Percentiles rank a stretch among this genome's conserved stretches.
Evolutionary conservation across 129 eudicot genomes (phyloP).

Genomic region (Chrysanthemum lavandulifolium): DNA sequence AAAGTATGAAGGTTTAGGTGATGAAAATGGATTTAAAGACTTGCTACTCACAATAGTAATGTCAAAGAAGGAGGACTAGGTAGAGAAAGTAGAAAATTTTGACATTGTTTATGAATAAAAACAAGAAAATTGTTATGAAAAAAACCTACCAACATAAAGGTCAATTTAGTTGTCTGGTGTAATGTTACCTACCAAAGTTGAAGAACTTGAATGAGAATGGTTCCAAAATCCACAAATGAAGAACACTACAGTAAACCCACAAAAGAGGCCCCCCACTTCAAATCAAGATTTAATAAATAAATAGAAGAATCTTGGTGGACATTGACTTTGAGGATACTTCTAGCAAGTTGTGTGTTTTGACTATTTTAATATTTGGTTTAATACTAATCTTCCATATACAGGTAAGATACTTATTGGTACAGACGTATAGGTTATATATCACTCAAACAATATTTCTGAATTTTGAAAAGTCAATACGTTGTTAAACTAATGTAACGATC

Average conservation of each 20-base stretch:
- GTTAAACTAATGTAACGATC: neutral
- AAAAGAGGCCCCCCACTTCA: neutral
- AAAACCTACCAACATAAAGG: constrained; percentile 28
- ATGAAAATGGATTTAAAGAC: constrained; percentile 12
- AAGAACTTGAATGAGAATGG: neutral
- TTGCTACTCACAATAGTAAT: neutral
- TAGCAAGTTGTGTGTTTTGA: constrained; percentile 4
- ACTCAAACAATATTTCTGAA: neutral
- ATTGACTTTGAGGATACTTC: constrained; percentile 12
- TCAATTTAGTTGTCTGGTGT: constrained; percentile 25
- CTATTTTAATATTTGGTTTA: neutral
- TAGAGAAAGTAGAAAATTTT: constrained; percentile 27
- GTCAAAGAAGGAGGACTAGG: constrained; percentile 20
- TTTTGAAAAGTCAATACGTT: neutral
- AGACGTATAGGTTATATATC: neutral
- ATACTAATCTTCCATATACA: neutral
- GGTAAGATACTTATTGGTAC: neutral
- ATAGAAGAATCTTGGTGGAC: neutral
- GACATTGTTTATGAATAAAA: neutral
- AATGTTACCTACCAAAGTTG: constrained; percentile 18
- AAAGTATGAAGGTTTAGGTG: neutral
- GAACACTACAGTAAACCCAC: neutral
- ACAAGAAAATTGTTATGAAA: neutral
- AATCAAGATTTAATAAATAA: too few relatives aligned
- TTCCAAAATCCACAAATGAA: constrained; percentile 7